These are phyloP conservation scores for Jamesozyma gamospora DNA, from an alignment of 805 yeast genomes.

Conservation along the genomic window DNA sequence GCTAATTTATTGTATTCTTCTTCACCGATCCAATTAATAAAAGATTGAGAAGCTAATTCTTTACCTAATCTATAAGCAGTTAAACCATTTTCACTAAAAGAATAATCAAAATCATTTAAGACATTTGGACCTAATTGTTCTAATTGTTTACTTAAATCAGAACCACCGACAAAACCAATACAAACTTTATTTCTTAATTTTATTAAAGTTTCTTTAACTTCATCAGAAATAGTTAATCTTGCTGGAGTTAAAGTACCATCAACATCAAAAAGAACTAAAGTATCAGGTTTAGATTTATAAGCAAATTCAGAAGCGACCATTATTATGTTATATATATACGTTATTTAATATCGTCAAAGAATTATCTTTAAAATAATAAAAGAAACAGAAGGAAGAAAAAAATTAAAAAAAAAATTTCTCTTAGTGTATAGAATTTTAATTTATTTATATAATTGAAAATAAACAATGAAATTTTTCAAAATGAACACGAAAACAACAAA, in stretches of 20 bases:
- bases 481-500: no score
- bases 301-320: slow-evolving; percentile 43
- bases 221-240: slow-evolving; percentile 66
- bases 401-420: neutral
- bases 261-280: slow-evolving; percentile 89
- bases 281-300: slow-evolving; percentile 71
- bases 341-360: slow-evolving; percentile 3
- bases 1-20: slow-evolving; percentile 84
- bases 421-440: no score
- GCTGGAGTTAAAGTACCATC: slow-evolving; percentile 99
- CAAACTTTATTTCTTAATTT: slow-evolving; percentile 85
- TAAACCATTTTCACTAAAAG: slow-evolving; percentile 95
- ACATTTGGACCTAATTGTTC: slow-evolving; percentile 88
- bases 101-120: slow-evolving; percentile 78
- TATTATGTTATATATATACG: neutral
- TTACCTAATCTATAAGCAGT: slow-evolving; percentile 92
- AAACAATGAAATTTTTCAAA: no score
- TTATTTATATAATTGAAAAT: no score
- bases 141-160: slow-evolving; percentile 85
- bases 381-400: neutral
- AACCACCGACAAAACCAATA: slow-evolving; percentile 96
- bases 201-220: slow-evolving; percentile 60
- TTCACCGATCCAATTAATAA: slow-evolving; percentile 92
- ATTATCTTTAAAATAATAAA: neutral
- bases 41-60: slow-evolving; percentile 84